Evolutionary conservation across 129 eudicot genomes (phyloP).

Genomic region (Calendula officinalis): DNA sequence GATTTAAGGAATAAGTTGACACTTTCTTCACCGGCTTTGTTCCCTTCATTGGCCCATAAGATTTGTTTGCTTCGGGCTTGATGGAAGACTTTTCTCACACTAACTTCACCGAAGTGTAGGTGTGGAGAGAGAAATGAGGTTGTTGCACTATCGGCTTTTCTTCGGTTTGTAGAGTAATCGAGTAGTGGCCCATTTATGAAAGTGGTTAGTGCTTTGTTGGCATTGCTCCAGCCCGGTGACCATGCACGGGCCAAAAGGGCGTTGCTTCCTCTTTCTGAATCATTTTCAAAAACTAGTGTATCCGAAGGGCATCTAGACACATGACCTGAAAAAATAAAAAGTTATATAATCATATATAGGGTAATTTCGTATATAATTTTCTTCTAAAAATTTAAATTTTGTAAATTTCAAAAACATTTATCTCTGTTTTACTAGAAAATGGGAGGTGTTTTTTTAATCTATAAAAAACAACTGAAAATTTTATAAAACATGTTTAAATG

Average conservation of each 20-base stretch:
- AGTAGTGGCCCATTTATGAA: conserved; percentile 79
- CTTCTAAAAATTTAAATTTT: no score
- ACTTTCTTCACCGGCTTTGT: conserved; percentile 87
- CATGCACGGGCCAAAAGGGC: conserved; percentile 97
- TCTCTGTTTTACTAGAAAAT: no score
- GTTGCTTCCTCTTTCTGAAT: conserved; percentile 87
- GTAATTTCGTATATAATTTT: no score
- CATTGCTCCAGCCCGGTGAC: conserved; percentile 99
- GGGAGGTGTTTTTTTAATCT: no score
- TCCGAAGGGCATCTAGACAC: conserved; percentile 74
- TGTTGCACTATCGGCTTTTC: conserved; percentile 88
- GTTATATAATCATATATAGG: no score
- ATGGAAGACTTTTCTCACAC: conserved; percentile 90
- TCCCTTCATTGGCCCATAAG: conserved; percentile 91
- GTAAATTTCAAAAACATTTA: no score
- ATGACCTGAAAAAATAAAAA: conserved; percentile 49
- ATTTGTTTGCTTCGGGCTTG: conserved; percentile 80
- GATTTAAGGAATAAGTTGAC: conserved; percentile 85
- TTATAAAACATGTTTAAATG: no score
- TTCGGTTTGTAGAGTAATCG: conserved; percentile 73
- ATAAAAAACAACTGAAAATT: no score
- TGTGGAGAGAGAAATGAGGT: conserved; percentile 95
- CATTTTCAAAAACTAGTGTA: conserved; percentile 68
- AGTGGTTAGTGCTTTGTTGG: conserved; percentile 76
- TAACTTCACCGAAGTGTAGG: conserved; percentile 93